These are phyloP conservation scores for Dothideomycetes sp. DNA, from an alignment of 2,329 filamentous ascomycete genomes.

Conservation along the genomic window DNA sequence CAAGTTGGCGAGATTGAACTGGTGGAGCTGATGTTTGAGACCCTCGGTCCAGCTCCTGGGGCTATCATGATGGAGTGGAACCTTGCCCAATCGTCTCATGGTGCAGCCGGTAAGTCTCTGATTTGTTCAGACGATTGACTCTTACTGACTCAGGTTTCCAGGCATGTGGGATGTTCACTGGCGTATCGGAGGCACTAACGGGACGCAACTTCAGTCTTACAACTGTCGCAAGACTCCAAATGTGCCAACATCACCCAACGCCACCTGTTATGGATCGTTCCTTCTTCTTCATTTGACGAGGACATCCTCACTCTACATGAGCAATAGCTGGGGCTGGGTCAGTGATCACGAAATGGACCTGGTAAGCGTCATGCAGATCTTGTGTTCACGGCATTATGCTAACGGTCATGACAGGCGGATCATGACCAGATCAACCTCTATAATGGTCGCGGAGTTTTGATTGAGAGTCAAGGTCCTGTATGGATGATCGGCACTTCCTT, in stretches of 20 bases:
- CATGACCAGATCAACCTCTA: slow-evolving; percentile 72
- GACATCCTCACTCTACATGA: slow-evolving; percentile 60
- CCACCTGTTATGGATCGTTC: slow-evolving; percentile 65
- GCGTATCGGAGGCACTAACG: slow-evolving; percentile 43
- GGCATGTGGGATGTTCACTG: slow-evolving; percentile 52
- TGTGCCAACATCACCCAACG: slow-evolving; percentile 40
- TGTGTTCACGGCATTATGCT: too few relatives aligned
- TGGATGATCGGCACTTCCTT: slow-evolving; percentile 58
- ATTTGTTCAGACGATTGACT: not conserved
- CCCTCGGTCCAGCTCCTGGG: slow-evolving; percentile 56
- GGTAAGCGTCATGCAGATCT: not conserved
- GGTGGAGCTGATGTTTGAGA: slow-evolving; percentile 63
- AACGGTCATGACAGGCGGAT: slow-evolving; percentile 31
- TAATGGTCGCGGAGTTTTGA: slow-evolving; percentile 71
- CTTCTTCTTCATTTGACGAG: slow-evolving; percentile 40
- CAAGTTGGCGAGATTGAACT: slow-evolving; percentile 59
- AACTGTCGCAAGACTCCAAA: slow-evolving; percentile 68
- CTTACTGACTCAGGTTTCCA: slow-evolving; percentile 15
- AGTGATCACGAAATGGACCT: slow-evolving; percentile 85
- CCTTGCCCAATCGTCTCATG: slow-evolving; percentile 38
- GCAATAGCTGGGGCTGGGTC: slow-evolving; percentile 90
- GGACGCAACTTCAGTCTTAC: slow-evolving; percentile 60
- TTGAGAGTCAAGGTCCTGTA: slow-evolving; percentile 47
- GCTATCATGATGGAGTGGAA: slow-evolving; percentile 69
- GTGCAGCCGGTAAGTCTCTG: slow-evolving; percentile 30